Evolutionary conservation across 2,329 filamentous ascomycete genomes (phyloP).

Genomic region (Neofusicoccum parvum): DNA sequence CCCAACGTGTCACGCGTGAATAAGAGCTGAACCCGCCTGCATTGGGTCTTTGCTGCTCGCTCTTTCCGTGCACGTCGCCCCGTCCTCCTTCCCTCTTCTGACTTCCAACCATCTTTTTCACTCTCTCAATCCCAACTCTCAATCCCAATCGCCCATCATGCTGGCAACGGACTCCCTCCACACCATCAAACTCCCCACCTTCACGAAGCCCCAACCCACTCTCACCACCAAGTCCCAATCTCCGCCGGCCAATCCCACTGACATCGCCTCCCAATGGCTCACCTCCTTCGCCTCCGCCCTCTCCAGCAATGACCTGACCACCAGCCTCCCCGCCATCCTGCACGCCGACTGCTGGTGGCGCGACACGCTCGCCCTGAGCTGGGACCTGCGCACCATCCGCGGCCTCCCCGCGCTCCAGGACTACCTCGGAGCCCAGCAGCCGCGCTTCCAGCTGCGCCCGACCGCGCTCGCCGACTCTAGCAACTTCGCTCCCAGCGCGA

Average conservation of each 20-base stretch:
- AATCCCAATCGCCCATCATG: conserved; percentile 19
- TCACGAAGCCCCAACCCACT: conserved; percentile 27
- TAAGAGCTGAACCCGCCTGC: conserved; percentile 4
- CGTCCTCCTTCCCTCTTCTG: neutral
- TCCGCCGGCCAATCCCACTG: conserved; percentile 23
- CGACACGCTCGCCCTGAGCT: conserved; percentile 60
- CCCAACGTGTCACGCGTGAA: neutral
- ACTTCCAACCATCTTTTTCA: neutral
- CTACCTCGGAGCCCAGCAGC: conserved; percentile 42
- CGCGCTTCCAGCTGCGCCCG: conserved; percentile 41
- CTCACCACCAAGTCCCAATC: conserved; percentile 25
- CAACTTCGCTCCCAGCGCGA: conserved; percentile 45
- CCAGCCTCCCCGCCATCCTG: conserved; percentile 39
- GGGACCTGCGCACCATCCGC: conserved; percentile 58
- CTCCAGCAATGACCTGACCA: conserved; percentile 24
- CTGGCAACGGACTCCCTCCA: conserved; percentile 29
- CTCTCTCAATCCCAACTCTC: no score
- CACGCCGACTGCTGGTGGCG: conserved; percentile 57
- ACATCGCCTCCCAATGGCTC: conserved; percentile 35
- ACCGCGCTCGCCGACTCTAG: conserved; percentile 46
- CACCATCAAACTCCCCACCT: conserved; percentile 32
- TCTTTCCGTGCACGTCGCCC: neutral
- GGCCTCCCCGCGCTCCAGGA: conserved; percentile 43
- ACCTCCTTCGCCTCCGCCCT: conserved; percentile 30
- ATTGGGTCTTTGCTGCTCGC: neutral